Base-by-base conservation (phyloP, 805 yeast genomes). In the Yamadazyma ubonensis region DNA sequence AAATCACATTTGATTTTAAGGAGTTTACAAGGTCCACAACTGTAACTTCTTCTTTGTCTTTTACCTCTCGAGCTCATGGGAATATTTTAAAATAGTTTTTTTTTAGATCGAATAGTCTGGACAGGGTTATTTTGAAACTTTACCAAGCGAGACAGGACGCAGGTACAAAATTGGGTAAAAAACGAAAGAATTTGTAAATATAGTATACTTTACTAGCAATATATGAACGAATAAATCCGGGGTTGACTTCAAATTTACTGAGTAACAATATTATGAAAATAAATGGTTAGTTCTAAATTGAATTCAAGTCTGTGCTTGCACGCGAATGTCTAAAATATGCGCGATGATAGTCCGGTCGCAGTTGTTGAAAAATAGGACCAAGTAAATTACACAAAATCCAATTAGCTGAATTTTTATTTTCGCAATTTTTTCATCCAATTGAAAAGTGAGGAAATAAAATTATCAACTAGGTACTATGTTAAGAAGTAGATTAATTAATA, bases 21-120 rank as follows among this genome's bases (percentile, higher is more conserved):
- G n/a, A 60, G 53, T 47, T 73, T 73, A 47, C 81, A 76, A 2
- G 78, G 79, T 1, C 79, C 81, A 52, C 81, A 76, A 39, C 71
- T 70, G 50, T 76, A 76, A n/a, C 76, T 70, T 30, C 80, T 58
- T 43, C 81, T 55, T 36, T 66, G 68, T 41, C 74, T 51, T 45
- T 66, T 67, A 10, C 39, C 38, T 26, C 35, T 15, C 11, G 29
- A 17, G 12, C 34, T 33, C 41, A 37, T 37, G n/a, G 4, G 4
- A n/a, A n/a, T n/a, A n/a, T n/a, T n/a, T n/a, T n/a, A n/a, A n/a
- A n/a, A n/a, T n/a, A n/a, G n/a, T n/a, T n/a, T n/a, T n/a, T n/a
- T n/a, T n/a, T n/a, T n/a, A n/a, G 26, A 4, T 10, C 12, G 26
- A 12, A 21, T 18, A 8, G 17, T 28, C 9, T 10, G 8, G 6